Base-by-base conservation (phyloP, 2,329 filamentous ascomycete species). In the Pseudogymnoascus sp. region DNA sequence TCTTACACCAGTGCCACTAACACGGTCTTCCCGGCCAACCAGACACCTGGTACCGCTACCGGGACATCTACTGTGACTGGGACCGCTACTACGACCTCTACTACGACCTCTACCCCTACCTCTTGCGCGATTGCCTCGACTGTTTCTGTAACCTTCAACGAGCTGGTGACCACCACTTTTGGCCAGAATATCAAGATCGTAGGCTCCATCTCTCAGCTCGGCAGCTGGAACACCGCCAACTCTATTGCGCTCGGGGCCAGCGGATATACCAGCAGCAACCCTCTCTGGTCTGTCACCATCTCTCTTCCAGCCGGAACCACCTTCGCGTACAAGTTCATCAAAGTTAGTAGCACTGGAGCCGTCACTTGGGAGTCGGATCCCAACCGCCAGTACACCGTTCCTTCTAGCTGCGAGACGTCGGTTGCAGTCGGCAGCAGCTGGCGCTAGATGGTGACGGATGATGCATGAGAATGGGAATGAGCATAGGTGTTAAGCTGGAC, bases 111-210 rank as follows among this genome's bases (percentile, higher is more conserved):
- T 8, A 31, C 29, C 10, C 7, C 29, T 31, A 31, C 29, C 29
- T 31, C 29, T 31, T 31, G 29, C 29, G 29, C 29, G 29, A 31
- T 31, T 31, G 29, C 29, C 29, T 31, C 31, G 10, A 33, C 31
- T 33, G 31, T 33, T 11, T 11, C 31, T 11, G 31, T 33, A 11
- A 33, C 0, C 90, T 91, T 74, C 76, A 83, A 61, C 82, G 81
- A 65, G 70, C 78, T 1, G 83, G 81, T 24, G 77, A 38, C 74
- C 1, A 90, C 87, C 0, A 70, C 71, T 2, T 83, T 72, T 44
- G 87, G 87, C 5, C 79, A 91, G 72, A 84, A 79, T 10, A 78
- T 91, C 70, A 87, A 85, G 72, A 73, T 91, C 11, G 79, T 82
- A 0, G 88, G 88, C 21, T 83, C 80, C 64, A 79, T 80, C 60